phyloP scores from a whole-genome alignment of 1,284 basidiomycete genomes.

The Marasmius oreades region DNA sequence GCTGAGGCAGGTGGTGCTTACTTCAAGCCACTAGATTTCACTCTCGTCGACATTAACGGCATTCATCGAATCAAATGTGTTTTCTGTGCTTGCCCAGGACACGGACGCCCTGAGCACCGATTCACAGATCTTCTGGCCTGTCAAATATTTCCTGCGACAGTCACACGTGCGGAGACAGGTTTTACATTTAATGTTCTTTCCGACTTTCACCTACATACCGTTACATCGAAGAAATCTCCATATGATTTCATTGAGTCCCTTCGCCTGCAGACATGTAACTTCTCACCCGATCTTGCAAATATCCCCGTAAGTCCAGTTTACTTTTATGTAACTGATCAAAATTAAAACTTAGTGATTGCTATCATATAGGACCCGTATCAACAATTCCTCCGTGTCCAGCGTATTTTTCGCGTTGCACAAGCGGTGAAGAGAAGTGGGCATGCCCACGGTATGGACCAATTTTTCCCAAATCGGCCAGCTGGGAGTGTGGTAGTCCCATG shows the following conservation, averaged over 20 bases:
- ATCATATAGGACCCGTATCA: neutral
- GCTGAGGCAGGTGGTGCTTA: too few species aligned
- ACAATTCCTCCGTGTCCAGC: neutral
- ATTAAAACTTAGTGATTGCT: too few species aligned
- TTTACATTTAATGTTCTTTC: neutral
- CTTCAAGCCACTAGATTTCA: too few species aligned
- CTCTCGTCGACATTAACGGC: neutral
- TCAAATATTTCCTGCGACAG: neutral
- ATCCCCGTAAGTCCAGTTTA: neutral
- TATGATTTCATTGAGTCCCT: neutral
- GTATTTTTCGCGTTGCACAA: neutral
- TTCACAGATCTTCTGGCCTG: neutral
- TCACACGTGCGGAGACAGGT: neutral
- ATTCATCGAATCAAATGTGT: neutral
- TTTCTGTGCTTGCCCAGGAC: neutral
- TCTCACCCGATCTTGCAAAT: neutral
- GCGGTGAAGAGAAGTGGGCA: neutral
- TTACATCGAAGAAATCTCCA: neutral
- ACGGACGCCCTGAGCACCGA: neutral
- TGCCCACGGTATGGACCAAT: neutral
- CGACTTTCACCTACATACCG: neutral
- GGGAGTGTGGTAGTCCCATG: neutral
- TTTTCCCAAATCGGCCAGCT: neutral
- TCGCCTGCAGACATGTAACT: neutral
- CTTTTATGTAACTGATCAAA: too few species aligned